Base-by-base conservation (phyloP, 495 filamentous ascomycete species). In the Hypoxylon subgilvum region DNA sequence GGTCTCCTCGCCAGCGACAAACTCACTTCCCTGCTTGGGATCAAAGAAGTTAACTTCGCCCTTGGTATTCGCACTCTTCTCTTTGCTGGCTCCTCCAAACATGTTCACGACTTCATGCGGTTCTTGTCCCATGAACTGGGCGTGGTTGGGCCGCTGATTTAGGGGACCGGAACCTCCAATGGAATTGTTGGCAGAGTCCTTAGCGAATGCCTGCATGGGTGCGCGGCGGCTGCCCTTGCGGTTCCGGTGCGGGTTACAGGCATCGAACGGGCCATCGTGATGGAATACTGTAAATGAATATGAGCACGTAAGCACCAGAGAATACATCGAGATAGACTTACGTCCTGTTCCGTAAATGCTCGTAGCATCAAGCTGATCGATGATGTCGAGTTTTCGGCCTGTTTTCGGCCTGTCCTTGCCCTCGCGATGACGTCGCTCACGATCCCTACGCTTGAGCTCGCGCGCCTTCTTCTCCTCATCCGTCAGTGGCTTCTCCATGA, bases 191-290 rank as follows among this genome's bases (percentile, higher is more conserved):
- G 86, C 80, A 7, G 91, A 96, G 59, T 86, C 90, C 56, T 88
- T 86, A 14, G 95, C 91, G 74, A 97, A 99, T 4, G 95, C 95
- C 69, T 97, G 87, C 90, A 99, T 96, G 2, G 95, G 95, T 9
- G 94, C 91, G 22, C 88, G 86, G 50, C 86, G 83, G 57, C 87
- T 82, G 44, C 88, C 89, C 65, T 89, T 90, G 41, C 90, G 86
- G 70, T 99, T 99, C 54, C 95, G 89, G 71, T 94, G 88, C 4
- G 95, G 93, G 63, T 97, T 97, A 73, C 92, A 94, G 12, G 95
- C 95, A 75, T 99, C 95, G 65, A 96, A 99, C 6, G 95, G 95
- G 18, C 95, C 95, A 69, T 99, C 95, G 69, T 99, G 95, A 57
- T 99, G 95, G 74, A 99, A 96, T 69, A 97, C 93, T 96, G 30